Base-by-base conservation (phyloP, 345 rosid genomes). In the Hibiscus tridactylites region DNA sequence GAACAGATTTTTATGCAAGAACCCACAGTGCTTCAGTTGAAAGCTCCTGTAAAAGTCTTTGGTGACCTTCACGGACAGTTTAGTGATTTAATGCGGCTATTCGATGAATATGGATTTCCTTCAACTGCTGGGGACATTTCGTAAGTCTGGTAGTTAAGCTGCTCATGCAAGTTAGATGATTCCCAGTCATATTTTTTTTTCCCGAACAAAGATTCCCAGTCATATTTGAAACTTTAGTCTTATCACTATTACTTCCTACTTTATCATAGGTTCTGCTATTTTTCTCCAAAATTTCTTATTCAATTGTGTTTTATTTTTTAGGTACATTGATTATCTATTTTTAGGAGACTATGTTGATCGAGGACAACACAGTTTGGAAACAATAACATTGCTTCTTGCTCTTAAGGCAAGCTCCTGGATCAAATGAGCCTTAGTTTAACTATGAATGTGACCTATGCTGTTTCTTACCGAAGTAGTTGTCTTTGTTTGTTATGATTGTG, bases 51-150 rank as follows among this genome's bases (percentile, higher is more conserved):
- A 62, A 95, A 95, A 84, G 92, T 95, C 65, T 95, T 95, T 68
- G 99, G 97, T 15, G 99, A 95, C 76, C 96, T 95, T 76, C 99
- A 95, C 47, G 99, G 99, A 16, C 97, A 95, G 79, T 95, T 92
- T 78, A 97, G 99, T 49, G 97, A 95, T 76, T 80, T 95, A 68
- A 95, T 95, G 99, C 86, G 97, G 74, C 79, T 92, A 21, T 95
- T 95, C 77, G 97, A 88, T 85, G 99, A 95, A 81, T 95, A 95
- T 73, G 99, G 99, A 54, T 90, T 86, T 87, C 99, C 99, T 73
- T 95, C 99, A 75, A 83, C 97, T 62, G 97, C 97, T 65, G 97
- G 99, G 77, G 99, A 95, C 77, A 92, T 95, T 56, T 90, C 97
- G 99, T 95, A 83, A 85, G 90, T 80, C 75, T 71, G 24, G 62